phyloP scores from a whole-genome alignment of 805 yeast genomes.

The Kurtzmaniella cleridarum region DNA sequence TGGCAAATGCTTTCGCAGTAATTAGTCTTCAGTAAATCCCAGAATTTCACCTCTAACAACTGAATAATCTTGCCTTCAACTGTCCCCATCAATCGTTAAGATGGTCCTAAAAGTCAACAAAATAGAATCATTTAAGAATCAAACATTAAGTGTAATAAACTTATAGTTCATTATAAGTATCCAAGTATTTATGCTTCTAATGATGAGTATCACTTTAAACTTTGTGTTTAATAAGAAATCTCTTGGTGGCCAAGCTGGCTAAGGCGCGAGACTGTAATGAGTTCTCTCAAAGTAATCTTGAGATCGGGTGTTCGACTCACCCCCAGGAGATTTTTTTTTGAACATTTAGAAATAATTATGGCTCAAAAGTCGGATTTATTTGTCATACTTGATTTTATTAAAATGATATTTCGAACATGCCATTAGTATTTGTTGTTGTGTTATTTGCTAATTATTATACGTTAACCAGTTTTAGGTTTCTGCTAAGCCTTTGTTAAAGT shows the following conservation, averaged over 20 bases:
- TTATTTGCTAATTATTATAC: too few relatives aligned
- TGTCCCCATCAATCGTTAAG: slow-evolving; percentile 45
- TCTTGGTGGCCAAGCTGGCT: slow-evolving; percentile 48
- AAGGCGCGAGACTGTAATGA: slow-evolving; percentile 46
- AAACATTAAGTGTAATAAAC: too few relatives aligned
- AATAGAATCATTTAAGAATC: slow-evolving; percentile 43
- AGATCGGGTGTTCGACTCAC: slow-evolving; percentile 49
- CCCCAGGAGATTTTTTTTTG: slow-evolving; percentile 37
- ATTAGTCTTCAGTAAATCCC: slow-evolving; percentile 42
- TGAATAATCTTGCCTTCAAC: slow-evolving; percentile 43
- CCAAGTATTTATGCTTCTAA: too few relatives aligned
- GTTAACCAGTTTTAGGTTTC: too few relatives aligned
- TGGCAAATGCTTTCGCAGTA: slow-evolving; percentile 45
- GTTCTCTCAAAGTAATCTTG: slow-evolving; percentile 33
- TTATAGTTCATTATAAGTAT: too few relatives aligned
- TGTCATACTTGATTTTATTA: too few relatives aligned
- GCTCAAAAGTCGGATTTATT: too few relatives aligned
- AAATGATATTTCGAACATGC: too few relatives aligned
- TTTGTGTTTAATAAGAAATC: slow-evolving; percentile 8
- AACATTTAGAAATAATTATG: too few relatives aligned
- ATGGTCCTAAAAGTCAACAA: slow-evolving; percentile 43
- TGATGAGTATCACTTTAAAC: too few relatives aligned
- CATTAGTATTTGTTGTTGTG: too few relatives aligned
- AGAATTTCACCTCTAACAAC: slow-evolving; percentile 43
- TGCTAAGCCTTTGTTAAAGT: too few relatives aligned